Percentiles rank a stretch among this genome's conserved stretches.
These are phyloP conservation scores for Populus alba DNA, from an alignment of 345 rosid species.

Conservation along the genomic window DNA sequence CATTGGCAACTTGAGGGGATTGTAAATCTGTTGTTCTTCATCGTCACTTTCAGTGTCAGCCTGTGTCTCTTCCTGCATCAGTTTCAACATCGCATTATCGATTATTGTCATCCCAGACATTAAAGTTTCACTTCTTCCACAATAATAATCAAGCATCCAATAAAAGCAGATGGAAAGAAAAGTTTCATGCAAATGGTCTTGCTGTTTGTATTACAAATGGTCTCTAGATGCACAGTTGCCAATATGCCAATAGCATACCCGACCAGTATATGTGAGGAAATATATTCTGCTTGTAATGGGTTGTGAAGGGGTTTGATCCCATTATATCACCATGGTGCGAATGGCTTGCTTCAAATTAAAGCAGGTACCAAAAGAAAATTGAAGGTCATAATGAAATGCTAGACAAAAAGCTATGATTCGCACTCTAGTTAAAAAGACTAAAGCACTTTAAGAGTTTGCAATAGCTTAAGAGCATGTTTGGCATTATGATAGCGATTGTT, in stretches of 20 bases:
- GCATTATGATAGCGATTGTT: too few species aligned
- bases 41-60: slow-evolving; percentile 95
- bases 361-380: background rate
- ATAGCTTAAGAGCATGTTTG: too few species aligned
- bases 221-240: background rate
- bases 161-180: too few species aligned
- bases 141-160: background rate
- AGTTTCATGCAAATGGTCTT: background rate
- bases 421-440: background rate
- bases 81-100: slow-evolving; percentile 8
- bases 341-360: background rate
- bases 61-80: slow-evolving; percentile 76
- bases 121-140: background rate
- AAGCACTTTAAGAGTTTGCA: background rate
- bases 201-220: background rate
- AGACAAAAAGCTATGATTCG: background rate
- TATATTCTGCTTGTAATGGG: background rate
- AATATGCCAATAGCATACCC: background rate
- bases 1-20: slow-evolving; percentile 93
- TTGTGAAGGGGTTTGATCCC: background rate
- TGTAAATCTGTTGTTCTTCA: slow-evolving; percentile 91
- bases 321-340: background rate
- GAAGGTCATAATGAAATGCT: background rate
- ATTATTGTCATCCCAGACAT: background rate
- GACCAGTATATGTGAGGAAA: background rate